A percentile compares a stretch with the other conserved stretches of the same genome.
phyloP scores from a whole-genome alignment of 495 filamentous ascomycete genomes.

The Parathielavia appendiculata region DNA sequence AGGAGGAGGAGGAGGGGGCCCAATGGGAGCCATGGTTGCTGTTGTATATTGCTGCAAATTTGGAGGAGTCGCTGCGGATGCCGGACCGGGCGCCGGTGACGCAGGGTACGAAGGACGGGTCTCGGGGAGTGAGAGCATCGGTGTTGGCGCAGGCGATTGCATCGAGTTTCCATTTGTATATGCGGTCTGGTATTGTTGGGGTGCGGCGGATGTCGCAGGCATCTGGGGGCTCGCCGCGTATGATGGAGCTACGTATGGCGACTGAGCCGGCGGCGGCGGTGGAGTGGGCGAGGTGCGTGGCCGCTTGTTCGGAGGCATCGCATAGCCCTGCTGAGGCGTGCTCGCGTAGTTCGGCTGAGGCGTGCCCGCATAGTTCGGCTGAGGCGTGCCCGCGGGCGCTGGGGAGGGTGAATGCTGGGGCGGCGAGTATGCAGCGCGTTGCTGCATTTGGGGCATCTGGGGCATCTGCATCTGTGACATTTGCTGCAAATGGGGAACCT shows the following conservation, averaged over 20 bases:
- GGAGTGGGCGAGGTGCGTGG: constrained; percentile 62
- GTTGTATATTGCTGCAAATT: constrained; percentile 34
- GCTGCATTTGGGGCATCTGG: constrained; percentile 19
- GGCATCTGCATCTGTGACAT: constrained; percentile 44
- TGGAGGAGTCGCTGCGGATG: constrained; percentile 18
- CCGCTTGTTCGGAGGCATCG: constrained; percentile 58
- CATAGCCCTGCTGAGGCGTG: constrained; percentile 23
- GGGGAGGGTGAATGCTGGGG: constrained; percentile 39
- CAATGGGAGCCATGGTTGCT: constrained; percentile 36
- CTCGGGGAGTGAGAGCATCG: constrained; percentile 23
- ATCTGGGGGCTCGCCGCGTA: constrained; percentile 21
- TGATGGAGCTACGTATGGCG: constrained; percentile 17
- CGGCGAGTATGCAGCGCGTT: constrained; percentile 29
- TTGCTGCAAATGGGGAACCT: constrained; percentile 30
- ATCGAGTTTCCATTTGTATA: constrained; percentile 23
- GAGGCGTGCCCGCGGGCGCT: constrained; percentile 15
- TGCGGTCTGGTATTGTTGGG: constrained; percentile 14
- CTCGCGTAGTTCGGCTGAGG: constrained; percentile 22
- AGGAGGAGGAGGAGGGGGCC: constrained; percentile 21
- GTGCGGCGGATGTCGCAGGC: constrained; percentile 2
- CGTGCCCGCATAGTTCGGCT: constrained; percentile 24
- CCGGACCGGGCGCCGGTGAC: constrained; percentile 16
- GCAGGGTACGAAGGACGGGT: constrained; percentile 29
- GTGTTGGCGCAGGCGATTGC: constrained; percentile 15
- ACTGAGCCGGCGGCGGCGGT: constrained; percentile 30